Evolutionary conservation across 768 basidiomycete species (phyloP).

Genomic region (Hypsizygus marmoreus): DNA sequence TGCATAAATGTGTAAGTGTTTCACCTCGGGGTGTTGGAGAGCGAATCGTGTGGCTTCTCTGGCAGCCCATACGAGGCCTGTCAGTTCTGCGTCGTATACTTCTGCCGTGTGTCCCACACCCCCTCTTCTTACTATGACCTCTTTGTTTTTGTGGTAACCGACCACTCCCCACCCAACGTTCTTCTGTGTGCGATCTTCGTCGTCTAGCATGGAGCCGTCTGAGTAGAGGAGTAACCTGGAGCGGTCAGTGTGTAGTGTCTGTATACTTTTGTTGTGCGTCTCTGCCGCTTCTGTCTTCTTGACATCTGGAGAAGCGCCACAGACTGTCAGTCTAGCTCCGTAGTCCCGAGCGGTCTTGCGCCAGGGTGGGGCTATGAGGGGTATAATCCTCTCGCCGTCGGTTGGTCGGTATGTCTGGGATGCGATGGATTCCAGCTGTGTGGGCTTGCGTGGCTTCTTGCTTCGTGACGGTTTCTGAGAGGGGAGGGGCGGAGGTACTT

Average conservation of each 20-base stretch:
- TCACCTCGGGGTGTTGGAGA: too few relatives aligned
- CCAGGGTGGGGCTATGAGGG: not conserved
- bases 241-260: too few relatives aligned
- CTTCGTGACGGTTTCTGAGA: too few relatives aligned
- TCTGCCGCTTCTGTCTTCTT: not conserved
- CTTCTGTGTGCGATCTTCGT: not conserved
- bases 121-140: not conserved
- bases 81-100: not conserved
- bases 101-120: too few relatives aligned
- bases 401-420: conserved; percentile 4
- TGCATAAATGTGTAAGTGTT: too few relatives aligned
- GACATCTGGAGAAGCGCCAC: not conserved
- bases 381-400: not conserved
- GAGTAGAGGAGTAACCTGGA: not conserved
- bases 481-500: too few relatives aligned
- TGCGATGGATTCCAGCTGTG: too few relatives aligned
- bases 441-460: too few relatives aligned
- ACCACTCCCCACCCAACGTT: not conserved
- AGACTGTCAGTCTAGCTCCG: not conserved
- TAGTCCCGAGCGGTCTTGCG: not conserved
- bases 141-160: not conserved
- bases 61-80: too few relatives aligned
- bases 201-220: not conserved
- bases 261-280: not conserved
- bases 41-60: too few relatives aligned